Conservation (phyloP, 1,284 basidiomycete species). For the Fistulina hepatica region DNA sequence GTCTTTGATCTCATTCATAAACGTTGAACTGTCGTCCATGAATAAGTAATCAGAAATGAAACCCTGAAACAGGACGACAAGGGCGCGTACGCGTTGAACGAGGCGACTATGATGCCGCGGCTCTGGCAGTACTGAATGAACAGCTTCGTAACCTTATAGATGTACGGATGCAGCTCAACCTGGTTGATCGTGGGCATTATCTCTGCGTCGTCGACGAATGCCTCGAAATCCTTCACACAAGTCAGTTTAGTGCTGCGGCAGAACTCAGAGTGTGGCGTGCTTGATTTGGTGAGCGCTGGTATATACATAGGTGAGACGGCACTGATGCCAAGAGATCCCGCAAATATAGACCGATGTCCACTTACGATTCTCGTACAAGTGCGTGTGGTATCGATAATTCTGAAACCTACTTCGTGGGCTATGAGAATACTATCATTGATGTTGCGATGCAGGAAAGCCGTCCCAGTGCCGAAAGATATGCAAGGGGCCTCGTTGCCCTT, state of each 20-base stretch:
- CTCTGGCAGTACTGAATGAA: conserved; percentile 48
- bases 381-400: conserved; percentile 66
- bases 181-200: conserved; percentile 71
- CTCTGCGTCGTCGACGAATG: conserved; percentile 46
- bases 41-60: background rate
- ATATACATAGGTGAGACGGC: conserved; percentile 22
- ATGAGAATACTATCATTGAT: conserved; percentile 29
- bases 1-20: no score
- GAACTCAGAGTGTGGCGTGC: conserved; percentile 42
- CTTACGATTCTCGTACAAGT: conserved; percentile 54
- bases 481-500: background rate
- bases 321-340: conserved; percentile 10
- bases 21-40: no score
- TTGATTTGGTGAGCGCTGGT: conserved; percentile 38
- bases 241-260: conserved; percentile 64
- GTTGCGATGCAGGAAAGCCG: background rate
- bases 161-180: conserved; percentile 80
- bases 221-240: conserved; percentile 51
- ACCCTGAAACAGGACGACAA: conserved; percentile 24
- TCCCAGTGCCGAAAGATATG: conserved; percentile 2
- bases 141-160: conserved; percentile 46
- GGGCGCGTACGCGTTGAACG: conserved; percentile 56
- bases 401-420: conserved; percentile 53
- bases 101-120: conserved; percentile 48
- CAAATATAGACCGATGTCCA: conserved; percentile 17